Base-by-base conservation (phyloP, 2,329 filamentous ascomycete species). In the Coniochaeta pulveracea region DNA sequence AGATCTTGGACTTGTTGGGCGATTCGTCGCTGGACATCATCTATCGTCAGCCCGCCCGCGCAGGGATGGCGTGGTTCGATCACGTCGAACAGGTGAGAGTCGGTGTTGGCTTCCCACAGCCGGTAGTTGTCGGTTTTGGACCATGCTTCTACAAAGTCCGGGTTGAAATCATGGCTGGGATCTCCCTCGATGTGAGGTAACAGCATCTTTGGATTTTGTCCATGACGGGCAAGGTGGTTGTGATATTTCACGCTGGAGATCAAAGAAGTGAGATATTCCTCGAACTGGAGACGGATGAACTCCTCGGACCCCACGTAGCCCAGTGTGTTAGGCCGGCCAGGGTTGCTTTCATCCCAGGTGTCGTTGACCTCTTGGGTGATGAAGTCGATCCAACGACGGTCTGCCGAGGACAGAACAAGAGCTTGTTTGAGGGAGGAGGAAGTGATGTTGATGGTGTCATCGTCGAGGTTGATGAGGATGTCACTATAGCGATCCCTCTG, bases 401-500 rank as follows among this genome's bases (percentile, higher is more conserved):
- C 91, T 1, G 91, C 82, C 8, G 78, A 78, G 0, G 91, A 91
- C 3, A 98, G 72, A 1, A 73, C 58, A 5, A 96, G 65, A 1
- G 86, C 86, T 23, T 68, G 61, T 31, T 81, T 78, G 10, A 98
- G 66, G 5, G 85, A 83, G 2, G 80, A 62, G 0, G 86, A 93
- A 0, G 81, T 82, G 42, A 95, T 84, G 47, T 76, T 89, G 45
- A 96, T 77, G 3, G 75, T 82, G 43, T 81, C 75, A 42, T 95
- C 88, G 53, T 98, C 91, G 14, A 98, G 76, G 51, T 98, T 95
- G 52, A 98, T 86, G 39, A 98, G 69, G 22, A 96, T 85, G 50
- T 98, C 91, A 54, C 86, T 93, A 55, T 98, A 96, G 27, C 86
- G 77, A 52, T 98, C 89, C 54, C 79, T 93, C 54, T 98, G 91